Percentiles rank a stretch among this genome's conserved stretches.
Evolutionary conservation across 1,139 yeast species (phyloP).

Genomic region (Hemisphaericaspora subhashii): DNA sequence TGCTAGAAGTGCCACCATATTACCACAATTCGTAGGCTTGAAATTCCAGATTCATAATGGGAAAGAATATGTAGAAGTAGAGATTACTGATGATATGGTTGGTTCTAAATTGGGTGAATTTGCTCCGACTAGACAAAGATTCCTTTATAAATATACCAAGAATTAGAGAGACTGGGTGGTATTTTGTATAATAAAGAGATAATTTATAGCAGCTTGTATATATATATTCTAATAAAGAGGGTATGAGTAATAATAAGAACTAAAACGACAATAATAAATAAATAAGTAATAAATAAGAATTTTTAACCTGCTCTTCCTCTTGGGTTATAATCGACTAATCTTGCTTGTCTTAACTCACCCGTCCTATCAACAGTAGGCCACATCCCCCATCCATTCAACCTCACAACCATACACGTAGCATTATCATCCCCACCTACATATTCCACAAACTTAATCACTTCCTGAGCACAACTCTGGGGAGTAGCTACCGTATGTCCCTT

Average conservation of each 20-base stretch:
- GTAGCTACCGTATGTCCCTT: slow-evolving; percentile 71
- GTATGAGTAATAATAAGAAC: not conserved
- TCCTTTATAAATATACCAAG: slow-evolving; percentile 75
- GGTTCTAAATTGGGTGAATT: slow-evolving; percentile 96
- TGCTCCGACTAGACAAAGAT: slow-evolving; percentile 88
- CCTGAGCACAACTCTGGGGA: slow-evolving; percentile 85
- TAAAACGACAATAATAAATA: not conserved
- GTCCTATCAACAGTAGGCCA: slow-evolving; percentile 88
- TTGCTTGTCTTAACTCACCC: slow-evolving; percentile 74
- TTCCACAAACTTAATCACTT: slow-evolving; percentile 79
- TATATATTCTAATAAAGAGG: slow-evolving; percentile 5
- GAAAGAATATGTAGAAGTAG: slow-evolving; percentile 86
- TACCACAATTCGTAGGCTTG: slow-evolving; percentile 93
- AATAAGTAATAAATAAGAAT: not conserved
- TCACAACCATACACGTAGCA: slow-evolving; percentile 81
- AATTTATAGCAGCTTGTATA: not conserved
- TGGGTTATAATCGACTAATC: slow-evolving; percentile 54
- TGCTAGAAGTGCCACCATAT: slow-evolving; percentile 89
- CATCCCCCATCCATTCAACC: slow-evolving; percentile 88
- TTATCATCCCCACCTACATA: slow-evolving; percentile 93
- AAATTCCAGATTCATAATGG: slow-evolving; percentile 96
- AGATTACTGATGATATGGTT: slow-evolving; percentile 92
- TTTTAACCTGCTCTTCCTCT: slow-evolving; percentile 24
- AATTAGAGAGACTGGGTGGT: slow-evolving; percentile 28
- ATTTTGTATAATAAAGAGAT: slow-evolving; percentile 2